Base-by-base conservation (phyloP, 805 yeast species). In the Pichia ethanolica region DNA sequence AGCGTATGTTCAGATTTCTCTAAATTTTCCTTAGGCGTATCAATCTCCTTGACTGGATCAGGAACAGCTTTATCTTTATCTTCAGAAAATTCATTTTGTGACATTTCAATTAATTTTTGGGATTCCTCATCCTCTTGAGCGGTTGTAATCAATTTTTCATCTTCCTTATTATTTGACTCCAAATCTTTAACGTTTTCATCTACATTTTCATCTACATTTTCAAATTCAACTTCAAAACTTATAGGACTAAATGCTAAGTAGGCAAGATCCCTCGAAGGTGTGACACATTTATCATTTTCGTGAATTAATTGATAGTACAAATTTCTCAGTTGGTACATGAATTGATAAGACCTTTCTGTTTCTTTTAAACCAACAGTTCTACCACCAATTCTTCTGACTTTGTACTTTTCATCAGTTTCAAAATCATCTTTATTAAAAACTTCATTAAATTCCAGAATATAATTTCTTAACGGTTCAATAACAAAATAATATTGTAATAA, bases 401-500 rank as follows among this genome's bases (percentile, higher is more conserved):
- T 53, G 48, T 66, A 69, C 3, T 70, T 59, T 1, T 65, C 70
- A 39, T 64, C 59, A 11, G 54, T 62, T 11, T 64, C 58, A 43
- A 65, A 70, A 11, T 49, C 49, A 33, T 55, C 57, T 43, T 51
- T 49, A 39, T 56, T 58, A 14, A 59, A 53, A 7, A 65, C 59
- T 26, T 66, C 76, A 42, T 78, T 71, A 57, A 86, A 89, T 2
- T 71, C 58, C 47, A 86, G 57, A 20, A 89, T 74, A 52, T 76
- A 74, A 3, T 83, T 78, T 50, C 97, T 74, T 38, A 93, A 70
- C 0, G 97, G 97, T 49, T 79, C 78, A 42, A 93, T 79, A 7
- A 89, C 85, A 69, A 89, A 93, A 64, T 89, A 91, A 60, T 85
- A 91, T 62, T 91, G 99, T 39, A 91, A 69, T 44, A 93, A 71